Evolutionary conservation across 441 rosid genomes (phyloP), one percentile per base, ranked within the genome.

Genomic region (Breynia disticha): DNA sequence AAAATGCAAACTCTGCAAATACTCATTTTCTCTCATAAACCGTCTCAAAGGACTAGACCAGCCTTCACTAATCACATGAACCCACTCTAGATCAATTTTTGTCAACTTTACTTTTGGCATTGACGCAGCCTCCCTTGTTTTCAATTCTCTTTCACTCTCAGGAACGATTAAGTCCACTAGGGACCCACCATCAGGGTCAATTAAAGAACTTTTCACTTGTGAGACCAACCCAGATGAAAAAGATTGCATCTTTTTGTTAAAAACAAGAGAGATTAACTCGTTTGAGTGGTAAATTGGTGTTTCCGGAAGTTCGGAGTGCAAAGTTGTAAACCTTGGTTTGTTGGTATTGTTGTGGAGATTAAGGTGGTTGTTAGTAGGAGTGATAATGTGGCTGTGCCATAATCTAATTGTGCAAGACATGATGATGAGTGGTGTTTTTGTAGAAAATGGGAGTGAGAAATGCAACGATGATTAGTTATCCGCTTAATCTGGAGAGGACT

Each of bases 1-100:
- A 67, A 87, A 91, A 82, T 87, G 96, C 85, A 91, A 96, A 63
- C 96, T 85, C 87, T 91, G 98, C 90, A 91, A 96, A 95, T 87
- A 87, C 98, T 91, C 90, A 82, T 93, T 74, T 76, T 87, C 86
- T 68, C 82, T 82, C 98, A 91, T 91, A 89, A 87, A 87, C 11
- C 98, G 96, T 2, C 72, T 65, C 50, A 87, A 84, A 2, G 98
- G 98, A 47, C 98, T 91, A 43, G 96, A 95, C 98, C 98, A 91
- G 16, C 96, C 98, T 74, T 91, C 96, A 78, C 96, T 80, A 64
- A 91, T 62, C 16, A 91, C 98, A 71, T 91, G 95, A 64, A 86
- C 83, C 98, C 98, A 87, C 61, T 91, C 81, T 38, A 69, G 16
- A 61, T 91, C 98, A 57, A 91, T 83, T 74, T 57, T 37, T 12